Base-by-base conservation (phyloP, 2,329 filamentous ascomycete species). In the Monilinia laxa region DNA sequence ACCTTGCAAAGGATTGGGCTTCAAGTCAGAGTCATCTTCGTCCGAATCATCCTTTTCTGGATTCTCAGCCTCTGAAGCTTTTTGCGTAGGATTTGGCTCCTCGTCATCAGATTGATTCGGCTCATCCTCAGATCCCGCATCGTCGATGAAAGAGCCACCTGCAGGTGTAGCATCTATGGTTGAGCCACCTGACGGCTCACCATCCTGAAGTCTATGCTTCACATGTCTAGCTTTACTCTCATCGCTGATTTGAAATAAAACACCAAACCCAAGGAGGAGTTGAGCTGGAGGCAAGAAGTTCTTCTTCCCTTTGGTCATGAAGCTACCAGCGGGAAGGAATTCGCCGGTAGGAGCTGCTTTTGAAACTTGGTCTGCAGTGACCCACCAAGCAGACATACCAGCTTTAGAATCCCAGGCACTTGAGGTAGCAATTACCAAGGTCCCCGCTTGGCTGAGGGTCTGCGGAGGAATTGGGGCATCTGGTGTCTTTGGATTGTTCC, bases 361-460 rank as follows among this genome's bases (percentile, higher is more conserved):
- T 12, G 91, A 92, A 0, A 99, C 92, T 77, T 98, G 93, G 64
- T 94, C 89, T 2, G 91, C 90, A 69, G 89, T 88, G 0, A 96
- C 94, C 95, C 95, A 99, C 90, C 92, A 99, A 11, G 94, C 93
- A 23, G 91, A 90, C 91, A 98, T 96, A 20, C 92, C 87, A 11
- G 94, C 94, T 78, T 99, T 99, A 1, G 91, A 94, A 68, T 98
- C 95, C 95, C 95, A 99, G 0, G 94, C 95, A 66, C 83, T 89
- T 1, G 93, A 97, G 11, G 91, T 90, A 69, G 91, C 92, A 6
- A 99, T 90, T 0, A 90, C 88, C 40, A 97, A 80, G 55, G 89
- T 89, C 0, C 95, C 95, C 4, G 95, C 95, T 79, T 99, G 95
- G 0, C 92, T 90, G 3, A 99, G 80, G 0, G 95, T 98, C 1